Percentiles rank a stretch among this genome's conserved stretches.
phyloP scores from a whole-genome alignment of 1,284 basidiomycete species.

The Meripilus lineatus region DNA sequence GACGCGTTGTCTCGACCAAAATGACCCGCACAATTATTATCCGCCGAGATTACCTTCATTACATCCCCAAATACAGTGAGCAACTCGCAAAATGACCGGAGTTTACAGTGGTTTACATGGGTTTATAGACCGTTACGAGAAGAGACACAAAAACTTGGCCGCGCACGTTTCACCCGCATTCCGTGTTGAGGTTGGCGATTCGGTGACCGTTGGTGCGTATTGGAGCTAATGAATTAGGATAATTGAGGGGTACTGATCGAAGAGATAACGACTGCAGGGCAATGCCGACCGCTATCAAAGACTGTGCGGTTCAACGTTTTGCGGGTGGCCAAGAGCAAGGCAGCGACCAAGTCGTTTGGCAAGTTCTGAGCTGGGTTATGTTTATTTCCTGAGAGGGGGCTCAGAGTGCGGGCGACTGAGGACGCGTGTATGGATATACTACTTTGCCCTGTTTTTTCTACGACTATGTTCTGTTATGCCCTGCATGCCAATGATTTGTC shows the following conservation, averaged over 20 bases:
- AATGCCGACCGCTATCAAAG: constrained; percentile 99
- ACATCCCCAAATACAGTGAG: constrained; percentile 96
- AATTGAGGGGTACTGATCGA: no score
- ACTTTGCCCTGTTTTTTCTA: no score
- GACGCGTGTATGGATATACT: no score
- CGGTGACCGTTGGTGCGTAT: constrained; percentile 93
- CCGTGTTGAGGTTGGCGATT: constrained; percentile 92
- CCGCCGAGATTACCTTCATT: constrained; percentile 98
- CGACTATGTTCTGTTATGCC: no score
- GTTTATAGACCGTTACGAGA: constrained; percentile 84
- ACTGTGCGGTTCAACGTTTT: constrained; percentile 98
- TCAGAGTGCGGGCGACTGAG: no score
- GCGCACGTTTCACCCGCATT: constrained; percentile 98
- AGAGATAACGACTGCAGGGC: constrained; percentile 48
- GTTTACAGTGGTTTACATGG: constrained; percentile 14
- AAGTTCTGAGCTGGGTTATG: constrained; percentile 94
- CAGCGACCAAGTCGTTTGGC: constrained; percentile 83
- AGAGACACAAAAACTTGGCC: constrained; percentile 97
- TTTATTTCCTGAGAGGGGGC: no score
- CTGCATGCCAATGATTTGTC: no score
- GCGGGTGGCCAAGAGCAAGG: constrained; percentile 88
- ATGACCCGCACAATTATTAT: constrained; percentile 99
- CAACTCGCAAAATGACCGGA: constrained; percentile 10
- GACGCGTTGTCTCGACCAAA: constrained; percentile 97
- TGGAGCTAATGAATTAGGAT: no score